Evolutionary conservation across 2,329 filamentous ascomycete species (phyloP).

Genomic region (Diaporthe citri): DNA sequence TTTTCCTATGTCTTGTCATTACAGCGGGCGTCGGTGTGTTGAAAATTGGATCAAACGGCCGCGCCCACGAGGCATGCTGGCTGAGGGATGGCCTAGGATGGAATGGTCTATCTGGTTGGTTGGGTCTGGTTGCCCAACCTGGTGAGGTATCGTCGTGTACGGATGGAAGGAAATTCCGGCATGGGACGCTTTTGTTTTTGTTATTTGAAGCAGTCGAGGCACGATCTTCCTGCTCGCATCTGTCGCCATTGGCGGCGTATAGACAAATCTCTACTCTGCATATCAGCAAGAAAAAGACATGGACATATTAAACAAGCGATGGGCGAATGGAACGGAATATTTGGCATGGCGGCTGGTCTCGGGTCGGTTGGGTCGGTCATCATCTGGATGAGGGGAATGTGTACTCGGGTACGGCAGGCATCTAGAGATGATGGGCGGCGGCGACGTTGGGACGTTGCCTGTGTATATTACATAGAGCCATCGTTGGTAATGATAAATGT

Average conservation of each 20-base stretch:
- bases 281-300: constrained; percentile 45
- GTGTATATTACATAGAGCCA: constrained; percentile 21
- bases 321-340: constrained; percentile 21
- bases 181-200: constrained; percentile 40
- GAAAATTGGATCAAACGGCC: constrained; percentile 26
- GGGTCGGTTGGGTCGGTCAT: constrained; percentile 27
- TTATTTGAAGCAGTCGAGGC: constrained; percentile 36
- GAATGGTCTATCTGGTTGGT: constrained; percentile 7
- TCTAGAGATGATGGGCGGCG: constrained; percentile 8
- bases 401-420: not conserved
- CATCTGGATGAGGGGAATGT: constrained; percentile 20
- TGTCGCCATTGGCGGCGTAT: constrained; percentile 45
- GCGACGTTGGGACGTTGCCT: not conserved
- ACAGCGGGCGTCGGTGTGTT: constrained; percentile 33
- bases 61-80: constrained; percentile 36
- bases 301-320: constrained; percentile 34
- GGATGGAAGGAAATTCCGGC: not conserved
- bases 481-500: constrained; percentile 9
- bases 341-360: constrained; percentile 1
- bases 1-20: constrained; percentile 39
- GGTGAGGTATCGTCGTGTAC: constrained; percentile 9
- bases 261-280: constrained; percentile 66
- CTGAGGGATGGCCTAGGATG: constrained; percentile 13
- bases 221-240: constrained; percentile 36
- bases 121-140: constrained; percentile 22